These are phyloP conservation scores for Eleusine indica DNA, from an alignment of 176 grass and related monocot genomes.

Conservation along the genomic window DNA sequence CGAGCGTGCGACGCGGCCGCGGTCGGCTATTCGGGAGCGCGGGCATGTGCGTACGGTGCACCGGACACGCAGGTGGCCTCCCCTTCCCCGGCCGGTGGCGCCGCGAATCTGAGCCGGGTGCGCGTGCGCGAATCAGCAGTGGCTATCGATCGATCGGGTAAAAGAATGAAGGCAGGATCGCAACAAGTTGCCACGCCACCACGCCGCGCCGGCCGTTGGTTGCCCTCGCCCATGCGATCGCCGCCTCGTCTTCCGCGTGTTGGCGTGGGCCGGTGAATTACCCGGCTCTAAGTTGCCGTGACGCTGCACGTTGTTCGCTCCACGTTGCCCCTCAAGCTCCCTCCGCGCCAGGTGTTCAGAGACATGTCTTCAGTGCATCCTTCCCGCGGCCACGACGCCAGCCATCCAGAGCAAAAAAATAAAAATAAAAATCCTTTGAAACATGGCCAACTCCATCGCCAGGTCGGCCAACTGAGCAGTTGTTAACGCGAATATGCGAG, in stretches of 20 bases:
- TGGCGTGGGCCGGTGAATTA: too few relatives aligned
- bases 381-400: background rate
- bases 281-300: too few relatives aligned
- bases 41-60: background rate
- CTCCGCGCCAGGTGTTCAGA: background rate
- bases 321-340: too few relatives aligned
- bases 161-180: background rate
- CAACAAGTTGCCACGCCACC: background rate
- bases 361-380: background rate
- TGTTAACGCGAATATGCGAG: background rate
- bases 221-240: too few relatives aligned
- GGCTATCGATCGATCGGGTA: background rate
- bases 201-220: background rate
- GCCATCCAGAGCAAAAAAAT: too few relatives aligned
- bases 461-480: background rate
- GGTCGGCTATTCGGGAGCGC: constrained; percentile 8
- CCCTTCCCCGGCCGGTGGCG: background rate
- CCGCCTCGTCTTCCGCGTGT: background rate
- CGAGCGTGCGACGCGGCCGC: background rate
- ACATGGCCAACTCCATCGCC: background rate
- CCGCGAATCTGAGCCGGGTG: too few relatives aligned
- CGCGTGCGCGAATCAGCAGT: background rate
- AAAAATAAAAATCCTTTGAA: background rate
- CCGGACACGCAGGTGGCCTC: background rate
- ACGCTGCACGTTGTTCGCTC: too few relatives aligned